Conservation (phyloP, 164 flowering plant species). For the Taxillus chinensis region DNA sequence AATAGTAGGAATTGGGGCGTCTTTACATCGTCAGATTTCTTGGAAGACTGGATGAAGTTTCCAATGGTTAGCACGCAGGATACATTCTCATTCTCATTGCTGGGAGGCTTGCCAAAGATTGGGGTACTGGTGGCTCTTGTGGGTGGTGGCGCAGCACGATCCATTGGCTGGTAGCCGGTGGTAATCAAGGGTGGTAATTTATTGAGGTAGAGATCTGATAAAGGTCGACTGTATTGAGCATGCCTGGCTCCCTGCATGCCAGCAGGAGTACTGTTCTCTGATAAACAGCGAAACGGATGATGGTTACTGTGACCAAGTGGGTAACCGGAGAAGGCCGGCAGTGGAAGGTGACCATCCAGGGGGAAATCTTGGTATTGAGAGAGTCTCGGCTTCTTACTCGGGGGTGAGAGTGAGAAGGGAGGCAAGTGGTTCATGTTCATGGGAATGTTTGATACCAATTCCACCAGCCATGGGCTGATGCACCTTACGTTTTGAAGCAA, state of each 20-base stretch:
- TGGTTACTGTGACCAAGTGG: constrained; percentile 37
- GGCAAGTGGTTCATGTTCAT: constrained; percentile 44
- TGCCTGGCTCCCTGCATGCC: constrained; percentile 70
- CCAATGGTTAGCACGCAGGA: constrained; percentile 48
- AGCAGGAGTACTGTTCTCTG: constrained; percentile 40
- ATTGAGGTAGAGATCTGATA: constrained; percentile 40
- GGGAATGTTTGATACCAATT: constrained; percentile 58
- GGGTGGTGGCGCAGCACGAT: constrained; percentile 19
- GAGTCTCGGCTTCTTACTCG: constrained; percentile 55
- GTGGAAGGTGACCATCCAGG: constrained; percentile 32
- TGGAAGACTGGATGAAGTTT: constrained; percentile 16
- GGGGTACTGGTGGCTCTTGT: constrained; percentile 17
- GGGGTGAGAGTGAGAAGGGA: constrained; percentile 57
- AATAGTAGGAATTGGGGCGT: constrained; percentile 45
- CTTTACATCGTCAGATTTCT: constrained; percentile 26
- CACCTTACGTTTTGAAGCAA: constrained; percentile 73
- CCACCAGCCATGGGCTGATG: constrained; percentile 80
- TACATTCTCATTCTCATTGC: constrained; percentile 18
- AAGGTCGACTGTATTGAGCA: constrained; percentile 34
- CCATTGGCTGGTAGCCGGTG: constrained; percentile 24
- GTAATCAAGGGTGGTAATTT: constrained; percentile 36
- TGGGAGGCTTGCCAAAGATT: constrained; percentile 12
- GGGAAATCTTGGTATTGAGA: constrained; percentile 50
- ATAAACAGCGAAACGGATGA: constrained; percentile 28
- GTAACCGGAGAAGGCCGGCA: constrained; percentile 36